Evolutionary conservation across 2,329 filamentous ascomycete genomes (phyloP).

Genomic region (Knufia fluminis): DNA sequence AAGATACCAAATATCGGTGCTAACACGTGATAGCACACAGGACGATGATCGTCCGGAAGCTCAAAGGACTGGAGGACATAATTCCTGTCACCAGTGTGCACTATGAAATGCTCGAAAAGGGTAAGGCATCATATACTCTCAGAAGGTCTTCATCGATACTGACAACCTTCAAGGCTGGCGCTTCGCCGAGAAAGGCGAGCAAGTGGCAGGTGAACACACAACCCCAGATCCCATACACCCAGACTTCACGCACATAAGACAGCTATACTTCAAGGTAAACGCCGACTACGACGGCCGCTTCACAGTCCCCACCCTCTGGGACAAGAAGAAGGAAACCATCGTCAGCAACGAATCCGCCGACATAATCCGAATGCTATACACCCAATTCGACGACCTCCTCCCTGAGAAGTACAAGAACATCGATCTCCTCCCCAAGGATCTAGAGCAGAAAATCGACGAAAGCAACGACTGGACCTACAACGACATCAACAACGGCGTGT

Average conservation of each 20-base stretch:
- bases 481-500: constrained; percentile 44
- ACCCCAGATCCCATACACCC: constrained; percentile 50
- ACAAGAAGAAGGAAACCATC: constrained; percentile 60
- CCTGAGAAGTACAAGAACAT: constrained; percentile 47
- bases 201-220: constrained; percentile 47
- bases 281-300: constrained; percentile 67
- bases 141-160: background rate
- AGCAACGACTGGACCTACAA: constrained; percentile 74
- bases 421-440: constrained; percentile 56
- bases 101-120: constrained; percentile 71
- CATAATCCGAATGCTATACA: constrained; percentile 83
- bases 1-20: background rate
- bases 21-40: constrained; percentile 56
- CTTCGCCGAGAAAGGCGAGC: constrained; percentile 60
- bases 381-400: constrained; percentile 66
- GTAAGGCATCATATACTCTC: constrained; percentile 30
- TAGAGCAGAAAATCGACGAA: constrained; percentile 63
- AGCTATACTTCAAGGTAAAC: constrained; percentile 71
- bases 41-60: constrained; percentile 72
- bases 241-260: constrained; percentile 61
- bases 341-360: constrained; percentile 87
- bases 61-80: constrained; percentile 86
- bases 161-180: constrained; percentile 57
- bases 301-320: constrained; percentile 76
- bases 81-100: constrained; percentile 76